Evolutionary conservation across 345 rosid species (phyloP).

Genomic region (Physaria fendleri): DNA sequence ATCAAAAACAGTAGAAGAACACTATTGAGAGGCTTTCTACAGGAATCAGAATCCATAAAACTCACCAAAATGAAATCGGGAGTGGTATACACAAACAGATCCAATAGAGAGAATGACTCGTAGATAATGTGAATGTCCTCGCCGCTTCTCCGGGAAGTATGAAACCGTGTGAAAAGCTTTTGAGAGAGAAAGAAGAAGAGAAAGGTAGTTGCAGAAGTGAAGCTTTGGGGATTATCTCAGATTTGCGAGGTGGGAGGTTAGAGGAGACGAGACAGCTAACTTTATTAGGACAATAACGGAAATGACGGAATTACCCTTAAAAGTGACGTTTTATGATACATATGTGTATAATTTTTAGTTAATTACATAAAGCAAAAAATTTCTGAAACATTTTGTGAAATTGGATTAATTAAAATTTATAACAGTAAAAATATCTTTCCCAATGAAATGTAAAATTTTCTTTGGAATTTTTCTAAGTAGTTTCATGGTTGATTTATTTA

Average conservation of each 20-base stretch:
- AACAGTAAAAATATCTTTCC: not conserved
- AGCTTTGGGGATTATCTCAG: slow-evolving; percentile 21
- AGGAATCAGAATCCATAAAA: not conserved
- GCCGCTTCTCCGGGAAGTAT: not conserved
- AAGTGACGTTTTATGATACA: slow-evolving; percentile 1
- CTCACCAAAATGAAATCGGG: slow-evolving; percentile 14
- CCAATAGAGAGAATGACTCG: not conserved
- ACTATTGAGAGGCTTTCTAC: not conserved
- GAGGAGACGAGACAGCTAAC: slow-evolving; percentile 10
- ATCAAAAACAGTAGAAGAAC: not conserved
- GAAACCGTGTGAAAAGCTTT: slow-evolving; percentile 1
- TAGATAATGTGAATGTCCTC: slow-evolving; percentile 3
- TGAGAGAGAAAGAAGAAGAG: not conserved
- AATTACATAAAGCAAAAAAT: not conserved
- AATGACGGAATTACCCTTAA: not conserved
- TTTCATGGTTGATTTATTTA: not conserved
- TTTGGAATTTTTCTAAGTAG: too few relatives aligned
- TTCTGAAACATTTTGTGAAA: not conserved
- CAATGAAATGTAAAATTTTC: too few relatives aligned
- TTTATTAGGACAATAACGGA: not conserved
- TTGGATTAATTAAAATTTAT: not conserved
- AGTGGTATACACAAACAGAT: slow-evolving; percentile 15
- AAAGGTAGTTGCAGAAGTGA: slow-evolving; percentile 18
- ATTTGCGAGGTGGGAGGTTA: slow-evolving; percentile 29
- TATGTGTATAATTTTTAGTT: not conserved